These are phyloP conservation scores for Sporobolus alterniflorus DNA, from an alignment of 202 grass and related monocot genomes.

Conservation along the genomic window DNA sequence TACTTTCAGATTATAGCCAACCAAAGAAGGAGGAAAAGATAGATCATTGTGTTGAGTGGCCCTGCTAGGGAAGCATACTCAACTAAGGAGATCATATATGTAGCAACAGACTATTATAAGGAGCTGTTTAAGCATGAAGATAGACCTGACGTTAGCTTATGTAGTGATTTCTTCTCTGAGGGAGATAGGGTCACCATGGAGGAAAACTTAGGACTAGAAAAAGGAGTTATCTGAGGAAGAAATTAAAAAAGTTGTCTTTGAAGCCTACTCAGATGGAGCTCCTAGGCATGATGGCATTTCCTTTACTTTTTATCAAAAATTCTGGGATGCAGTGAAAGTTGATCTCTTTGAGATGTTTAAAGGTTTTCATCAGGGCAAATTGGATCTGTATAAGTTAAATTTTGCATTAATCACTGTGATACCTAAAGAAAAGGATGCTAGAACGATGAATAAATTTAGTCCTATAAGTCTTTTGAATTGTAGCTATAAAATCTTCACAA, in stretches of 20 bases:
- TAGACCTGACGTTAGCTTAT: too few species aligned
- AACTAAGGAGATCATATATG: too few species aligned
- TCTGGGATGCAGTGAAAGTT: too few species aligned
- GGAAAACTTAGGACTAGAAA: too few species aligned
- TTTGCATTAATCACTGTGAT: not conserved
- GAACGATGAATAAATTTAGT: too few species aligned
- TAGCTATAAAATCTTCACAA: not conserved
- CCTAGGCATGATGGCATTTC: too few species aligned
- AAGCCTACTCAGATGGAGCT: too few species aligned
- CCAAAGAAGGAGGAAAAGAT: not conserved
- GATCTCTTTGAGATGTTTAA: not conserved
- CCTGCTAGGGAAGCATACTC: too few species aligned
- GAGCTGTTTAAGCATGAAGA: not conserved
- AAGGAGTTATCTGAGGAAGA: not conserved
- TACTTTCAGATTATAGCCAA: not conserved
- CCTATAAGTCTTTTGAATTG: not conserved
- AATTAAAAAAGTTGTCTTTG: not conserved
- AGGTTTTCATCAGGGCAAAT: not conserved
- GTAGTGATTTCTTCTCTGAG: too few species aligned
- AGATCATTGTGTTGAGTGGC: not conserved
- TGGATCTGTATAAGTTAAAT: accelerated
- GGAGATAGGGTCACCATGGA: too few species aligned
- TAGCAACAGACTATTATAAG: not conserved
- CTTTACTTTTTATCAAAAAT: too few species aligned
- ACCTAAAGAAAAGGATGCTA: not conserved